Evolutionary conservation across 2,329 filamentous ascomycete genomes (phyloP), one percentile per base, ranked within the genome.

Genomic region (Exophiala sp.): DNA sequence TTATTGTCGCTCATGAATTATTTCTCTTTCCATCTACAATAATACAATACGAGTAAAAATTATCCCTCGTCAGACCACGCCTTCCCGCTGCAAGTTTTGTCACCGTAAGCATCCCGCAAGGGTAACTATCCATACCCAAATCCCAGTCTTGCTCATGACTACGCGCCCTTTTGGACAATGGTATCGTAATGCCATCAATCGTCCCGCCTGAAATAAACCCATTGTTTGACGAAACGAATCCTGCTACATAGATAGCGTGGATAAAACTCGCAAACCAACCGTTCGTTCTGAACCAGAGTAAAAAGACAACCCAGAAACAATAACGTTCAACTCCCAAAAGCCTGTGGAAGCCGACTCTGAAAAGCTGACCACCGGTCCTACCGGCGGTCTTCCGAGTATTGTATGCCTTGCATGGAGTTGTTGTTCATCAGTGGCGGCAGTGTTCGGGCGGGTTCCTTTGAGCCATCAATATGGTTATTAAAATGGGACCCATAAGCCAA

Each of bases 351-450:
- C 21, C 29, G 14, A 43, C 21, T 8, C 3, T 20, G n/a, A 29
- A 9, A 24, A 43, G 21, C 41, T 43, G 5, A 8, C 5, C 41
- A 14, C 21, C 21, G 10, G 14, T 18, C 42, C 62, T 69, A 75
- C 54, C 74, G 71, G 55, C 72, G 68, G 50, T 75, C 74, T 52
- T 77, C 74, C n/a, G 71, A 72, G 63, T 78, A 78, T 60, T 78
- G 74, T 38, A 78, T 71, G 12, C 75, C 75, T 64, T 78, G 75
- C 75, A 78, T 78, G 10, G 62, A 59, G 32, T 58, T 58, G 7
- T 71, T 71, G 61, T 75, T 77, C 63, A 75, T 70, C 12, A 78
- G 64, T 3, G 75, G 75, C 38, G 75, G 75, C 4, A 78, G 63
- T 3, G 75, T 77, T 38, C 75, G 71, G 36, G 74, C 69, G 51